Conservation (phyloP, 192 early-diverging fungal species). For the Coemansia sp. region DNA sequence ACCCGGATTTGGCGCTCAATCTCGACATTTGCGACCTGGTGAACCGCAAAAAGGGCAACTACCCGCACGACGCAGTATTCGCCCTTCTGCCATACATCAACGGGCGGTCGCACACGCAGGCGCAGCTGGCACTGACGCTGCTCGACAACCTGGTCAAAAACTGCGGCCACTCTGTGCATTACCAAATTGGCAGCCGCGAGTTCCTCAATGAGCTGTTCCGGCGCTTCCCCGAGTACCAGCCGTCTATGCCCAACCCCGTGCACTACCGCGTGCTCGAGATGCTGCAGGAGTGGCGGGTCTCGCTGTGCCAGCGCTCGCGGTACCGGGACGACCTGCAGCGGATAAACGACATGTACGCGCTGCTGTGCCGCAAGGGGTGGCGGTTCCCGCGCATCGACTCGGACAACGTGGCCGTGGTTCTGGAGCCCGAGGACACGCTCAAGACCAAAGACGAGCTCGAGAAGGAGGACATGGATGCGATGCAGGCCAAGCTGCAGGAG, state of each 20-base stretch:
- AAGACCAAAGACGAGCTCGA: slow-evolving; percentile 96
- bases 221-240: slow-evolving; percentile 88
- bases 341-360: slow-evolving; percentile 93
- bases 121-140: slow-evolving; percentile 58
- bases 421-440: slow-evolving; percentile 56
- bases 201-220: slow-evolving; percentile 95
- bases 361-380: slow-evolving; percentile 84
- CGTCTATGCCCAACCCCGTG: slow-evolving; percentile 62
- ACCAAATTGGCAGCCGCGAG: slow-evolving; percentile 93
- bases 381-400: slow-evolving; percentile 45
- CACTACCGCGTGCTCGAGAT: slow-evolving; percentile 86
- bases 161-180: slow-evolving; percentile 96
- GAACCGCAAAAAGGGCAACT: slow-evolving; percentile 83
- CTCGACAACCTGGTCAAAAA: slow-evolving; percentile 99
- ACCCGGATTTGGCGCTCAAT: slow-evolving; percentile 84
- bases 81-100: slow-evolving; percentile 46
- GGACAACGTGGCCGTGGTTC: slow-evolving; percentile 37
- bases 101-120: slow-evolving; percentile 46
- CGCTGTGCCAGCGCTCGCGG: slow-evolving; percentile 80
- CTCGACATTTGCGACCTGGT: slow-evolving; percentile 95
- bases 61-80: slow-evolving; percentile 53
- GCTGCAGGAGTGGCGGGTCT: slow-evolving; percentile 93
- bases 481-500: slow-evolving; percentile 88
- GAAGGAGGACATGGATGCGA: slow-evolving; percentile 78
- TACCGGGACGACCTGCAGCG: slow-evolving; percentile 92